Base-by-base conservation (phyloP, 2,329 filamentous ascomycete genomes). In the Alternaria ethzedia region DNA sequence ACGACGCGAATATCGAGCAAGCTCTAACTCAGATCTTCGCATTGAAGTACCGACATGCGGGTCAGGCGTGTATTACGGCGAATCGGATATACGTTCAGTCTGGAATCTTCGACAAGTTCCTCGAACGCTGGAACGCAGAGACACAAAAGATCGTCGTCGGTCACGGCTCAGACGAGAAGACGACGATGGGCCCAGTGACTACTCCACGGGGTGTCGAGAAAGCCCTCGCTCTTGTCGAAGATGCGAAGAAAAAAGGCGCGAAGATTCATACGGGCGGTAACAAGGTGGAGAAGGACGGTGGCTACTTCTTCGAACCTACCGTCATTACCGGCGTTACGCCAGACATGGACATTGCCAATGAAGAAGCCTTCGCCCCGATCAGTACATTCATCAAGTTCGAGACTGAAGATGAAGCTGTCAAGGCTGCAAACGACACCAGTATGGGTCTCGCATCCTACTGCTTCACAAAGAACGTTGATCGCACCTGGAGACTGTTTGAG, bases 231-330 rank as follows among this genome's bases (percentile, higher is more conserved):
- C 88, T 92, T 65, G 87, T 92, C 30, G 83, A 86, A 49, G 89
- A 92, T 75, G 91, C 90, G 4, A 83, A 84, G 57, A 84, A 84
- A 58, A 84, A 86, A 43, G 90, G 90, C 3, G 91, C 87, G 1
- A 86, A 85, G 47, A 78, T 91, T n/a, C 80, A 91, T 2, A 80
- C 89, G 20, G 90, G 90, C 12, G 89, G 87, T 4, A 81, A 84
- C 59, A 82, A 81, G 55, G 73, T 82, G 2, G 83, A 85, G 3
- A 75, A 74, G 46, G 74, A 82, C 9, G 79, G 82, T 0, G 88
- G 89, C 5, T 92, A 90, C 78, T 93, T 91, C 82, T 91, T 91
- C 78, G 84, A 90, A 74, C 89, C 88, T 2, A 91, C 89, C 0
- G 86, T 91, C 59, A 84, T 92, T 44, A 84, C 84, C 0, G 85